Evolutionary conservation across 345 rosid species (phyloP).

Genomic region (Citrus reticulata): DNA sequence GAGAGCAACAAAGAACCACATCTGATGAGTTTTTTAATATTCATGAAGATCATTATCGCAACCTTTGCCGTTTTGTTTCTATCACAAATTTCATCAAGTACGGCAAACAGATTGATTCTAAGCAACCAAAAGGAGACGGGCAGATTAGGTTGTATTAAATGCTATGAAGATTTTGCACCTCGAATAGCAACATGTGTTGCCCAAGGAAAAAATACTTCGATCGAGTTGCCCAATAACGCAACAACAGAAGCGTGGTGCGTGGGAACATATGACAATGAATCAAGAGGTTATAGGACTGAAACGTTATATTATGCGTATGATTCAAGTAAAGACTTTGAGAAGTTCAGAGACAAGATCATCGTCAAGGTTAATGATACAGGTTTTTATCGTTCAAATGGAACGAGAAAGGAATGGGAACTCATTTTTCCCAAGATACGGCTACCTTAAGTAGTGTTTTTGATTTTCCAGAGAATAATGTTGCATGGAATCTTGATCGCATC

Average conservation of each 20-base stretch:
- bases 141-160: neutral
- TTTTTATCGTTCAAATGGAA: constrained; percentile 2
- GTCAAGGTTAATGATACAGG: neutral
- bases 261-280: neutral
- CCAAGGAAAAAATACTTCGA: neutral
- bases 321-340: constrained; percentile 10
- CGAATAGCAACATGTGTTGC: neutral
- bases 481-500: neutral
- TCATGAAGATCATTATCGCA: neutral
- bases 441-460: neutral
- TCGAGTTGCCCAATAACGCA: neutral
- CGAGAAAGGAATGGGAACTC: neutral
- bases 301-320: constrained; percentile 3
- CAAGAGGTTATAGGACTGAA: neutral
- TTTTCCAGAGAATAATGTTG: neutral
- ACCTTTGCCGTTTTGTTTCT: neutral
- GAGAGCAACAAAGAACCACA: neutral
- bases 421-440: neutral
- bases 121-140: neutral
- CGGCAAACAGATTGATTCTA: neutral
- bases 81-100: neutral
- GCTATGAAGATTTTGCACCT: neutral
- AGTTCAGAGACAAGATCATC: constrained; percentile 1
- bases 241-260: neutral
- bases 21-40: neutral